These are phyloP conservation scores for Paramecium sexaurelia DNA, from an alignment of 73 alveolate genomes.

Conservation along the genomic window DNA sequence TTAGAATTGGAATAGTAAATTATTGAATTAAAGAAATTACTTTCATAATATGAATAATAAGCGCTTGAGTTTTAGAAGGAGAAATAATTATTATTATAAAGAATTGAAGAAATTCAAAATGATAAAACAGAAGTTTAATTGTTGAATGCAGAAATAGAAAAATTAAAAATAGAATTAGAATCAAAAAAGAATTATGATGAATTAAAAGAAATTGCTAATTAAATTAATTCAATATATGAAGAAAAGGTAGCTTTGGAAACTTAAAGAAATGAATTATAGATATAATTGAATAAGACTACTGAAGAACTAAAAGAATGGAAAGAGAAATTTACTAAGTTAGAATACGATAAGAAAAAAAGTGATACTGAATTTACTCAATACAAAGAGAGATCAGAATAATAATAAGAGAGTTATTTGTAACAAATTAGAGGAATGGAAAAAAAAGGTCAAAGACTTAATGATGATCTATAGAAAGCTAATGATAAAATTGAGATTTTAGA, in stretches of 20 bases:
- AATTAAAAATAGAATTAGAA: conserved; percentile 16
- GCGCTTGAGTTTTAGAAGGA: not conserved
- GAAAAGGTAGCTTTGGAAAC: not conserved
- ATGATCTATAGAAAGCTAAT: not conserved
- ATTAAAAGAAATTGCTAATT: not conserved
- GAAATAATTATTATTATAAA: not conserved
- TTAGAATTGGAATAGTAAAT: not conserved
- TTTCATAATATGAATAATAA: not conserved
- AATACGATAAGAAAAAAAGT: not conserved
- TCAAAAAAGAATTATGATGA: not conserved
- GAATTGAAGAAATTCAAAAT: not conserved
- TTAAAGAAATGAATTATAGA: not conserved
- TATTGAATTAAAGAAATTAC: not conserved
- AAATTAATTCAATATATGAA: not conserved
- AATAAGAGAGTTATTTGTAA: not conserved
- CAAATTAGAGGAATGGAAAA: not conserved
- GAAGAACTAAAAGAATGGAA: not conserved
- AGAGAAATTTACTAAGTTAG: not conserved
- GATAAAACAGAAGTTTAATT: not conserved
- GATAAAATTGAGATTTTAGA: conserved; percentile 3
- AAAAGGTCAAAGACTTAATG: not conserved
- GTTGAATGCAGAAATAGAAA: not conserved
- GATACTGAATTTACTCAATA: not conserved
- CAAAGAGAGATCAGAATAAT: not conserved
- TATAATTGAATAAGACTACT: not conserved